Percentiles rank a stretch among this genome's conserved stretches.
These are phyloP conservation scores for Lactarius akahatsu DNA, from an alignment of 768 basidiomycete genomes.

Conservation along the genomic window DNA sequence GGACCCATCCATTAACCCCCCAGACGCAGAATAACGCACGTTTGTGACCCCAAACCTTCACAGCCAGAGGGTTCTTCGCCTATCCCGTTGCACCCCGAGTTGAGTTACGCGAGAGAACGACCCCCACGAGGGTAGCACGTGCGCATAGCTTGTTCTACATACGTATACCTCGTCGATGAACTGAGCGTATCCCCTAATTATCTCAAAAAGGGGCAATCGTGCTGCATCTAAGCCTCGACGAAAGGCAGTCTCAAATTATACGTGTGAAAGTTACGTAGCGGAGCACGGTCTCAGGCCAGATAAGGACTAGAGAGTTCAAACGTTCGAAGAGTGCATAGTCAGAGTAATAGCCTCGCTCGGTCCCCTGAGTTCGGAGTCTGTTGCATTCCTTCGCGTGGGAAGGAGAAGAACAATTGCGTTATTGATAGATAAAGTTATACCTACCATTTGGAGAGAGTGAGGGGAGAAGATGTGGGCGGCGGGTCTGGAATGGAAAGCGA, in stretches of 20 bases:
- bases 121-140: neutral
- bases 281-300: conserved; percentile 2
- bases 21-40: neutral
- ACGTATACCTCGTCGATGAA: neutral
- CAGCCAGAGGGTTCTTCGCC: neutral
- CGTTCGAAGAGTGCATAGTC: neutral
- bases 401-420: neutral
- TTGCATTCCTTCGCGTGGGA: conserved; percentile 1
- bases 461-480: conserved; percentile 3
- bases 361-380: neutral
- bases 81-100: neutral
- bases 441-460: conserved; percentile 33
- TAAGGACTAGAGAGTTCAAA: conserved; percentile 5
- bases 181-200: neutral
- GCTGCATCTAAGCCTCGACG: neutral
- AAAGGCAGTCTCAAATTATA: conserved; percentile 15
- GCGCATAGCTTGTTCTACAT: neutral
- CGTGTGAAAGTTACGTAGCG: conserved; percentile 12
- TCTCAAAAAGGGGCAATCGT: neutral
- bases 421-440: conserved; percentile 35
- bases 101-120: neutral
- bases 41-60: neutral
- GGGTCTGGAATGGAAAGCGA: neutral
- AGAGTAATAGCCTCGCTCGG: neutral
- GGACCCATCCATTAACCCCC: no score